These are phyloP conservation scores for Globisporangium splendens DNA, from an alignment of 352 stramenopile species.

Conservation along the genomic window DNA sequence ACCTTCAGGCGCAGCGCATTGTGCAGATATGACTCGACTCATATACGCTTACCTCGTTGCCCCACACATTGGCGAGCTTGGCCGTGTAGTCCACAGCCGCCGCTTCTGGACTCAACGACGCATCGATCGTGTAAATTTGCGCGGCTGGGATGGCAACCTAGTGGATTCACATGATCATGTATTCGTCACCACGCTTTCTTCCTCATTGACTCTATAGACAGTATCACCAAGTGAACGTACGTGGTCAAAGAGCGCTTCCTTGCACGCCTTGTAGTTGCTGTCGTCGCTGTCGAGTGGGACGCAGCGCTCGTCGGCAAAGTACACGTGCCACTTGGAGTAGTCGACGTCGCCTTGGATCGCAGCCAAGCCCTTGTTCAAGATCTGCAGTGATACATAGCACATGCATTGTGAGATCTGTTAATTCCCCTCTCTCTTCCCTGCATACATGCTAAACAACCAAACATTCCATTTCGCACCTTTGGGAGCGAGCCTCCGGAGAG, in stretches of 20 bases:
- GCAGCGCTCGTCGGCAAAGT: slow-evolving; percentile 97
- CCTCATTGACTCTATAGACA: too few relatives aligned
- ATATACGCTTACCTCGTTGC: slow-evolving; percentile 39
- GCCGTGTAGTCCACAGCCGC: slow-evolving; percentile 72
- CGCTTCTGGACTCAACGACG: slow-evolving; percentile 51
- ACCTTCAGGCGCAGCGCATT: neutral
- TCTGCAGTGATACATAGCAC: slow-evolving; percentile 25
- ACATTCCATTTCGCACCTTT: slow-evolving; percentile 30
- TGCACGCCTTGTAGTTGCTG: slow-evolving; percentile 95
- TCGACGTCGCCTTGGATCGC: slow-evolving; percentile 81
- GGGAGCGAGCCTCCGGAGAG: slow-evolving; percentile 87
- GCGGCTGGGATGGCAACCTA: slow-evolving; percentile 62
- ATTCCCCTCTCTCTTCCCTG: too few relatives aligned
- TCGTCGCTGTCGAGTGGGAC: slow-evolving; percentile 90
- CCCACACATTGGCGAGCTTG: slow-evolving; percentile 66
- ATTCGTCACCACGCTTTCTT: neutral
- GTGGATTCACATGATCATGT: neutral
- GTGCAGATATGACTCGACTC: too few relatives aligned
- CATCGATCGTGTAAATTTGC: slow-evolving; percentile 93
- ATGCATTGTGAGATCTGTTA: neutral
- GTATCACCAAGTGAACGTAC: slow-evolving; percentile 22
- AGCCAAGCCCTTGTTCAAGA: slow-evolving; percentile 77
- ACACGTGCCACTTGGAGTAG: slow-evolving; percentile 97
- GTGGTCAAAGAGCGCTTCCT: slow-evolving; percentile 85
- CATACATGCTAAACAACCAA: neutral